These are phyloP conservation scores for Cyclospora cayetanensis DNA, from an alignment of 169 alveolate genomes.

Conservation along the genomic window DNA sequence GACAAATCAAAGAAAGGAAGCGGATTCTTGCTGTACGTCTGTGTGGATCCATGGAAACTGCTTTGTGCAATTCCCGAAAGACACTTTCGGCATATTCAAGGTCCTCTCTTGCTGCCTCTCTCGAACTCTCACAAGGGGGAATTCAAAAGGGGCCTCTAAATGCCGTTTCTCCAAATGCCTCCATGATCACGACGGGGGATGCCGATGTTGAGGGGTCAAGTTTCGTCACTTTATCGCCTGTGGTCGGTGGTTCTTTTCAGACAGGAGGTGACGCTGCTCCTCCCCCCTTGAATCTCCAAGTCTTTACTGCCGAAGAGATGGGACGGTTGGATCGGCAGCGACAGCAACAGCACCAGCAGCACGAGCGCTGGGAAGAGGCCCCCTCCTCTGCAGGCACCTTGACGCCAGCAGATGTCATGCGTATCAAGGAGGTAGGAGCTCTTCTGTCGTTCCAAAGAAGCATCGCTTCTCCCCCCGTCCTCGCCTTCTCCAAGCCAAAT, in stretches of 20 bases:
- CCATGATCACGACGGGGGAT: not conserved
- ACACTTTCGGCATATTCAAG: not conserved
- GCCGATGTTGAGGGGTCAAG: not conserved
- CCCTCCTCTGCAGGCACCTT: not conserved
- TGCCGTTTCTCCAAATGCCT: not conserved
- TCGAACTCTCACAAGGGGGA: not conserved
- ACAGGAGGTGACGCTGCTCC: not conserved
- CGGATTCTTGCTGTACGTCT: not conserved
- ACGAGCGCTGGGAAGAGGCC: not conserved
- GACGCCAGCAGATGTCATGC: not conserved
- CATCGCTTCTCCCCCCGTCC: not conserved
- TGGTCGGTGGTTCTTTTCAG: not conserved
- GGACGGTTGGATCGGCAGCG: not conserved
- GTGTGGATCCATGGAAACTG: not conserved
- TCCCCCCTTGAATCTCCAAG: not conserved
- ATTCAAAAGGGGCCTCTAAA: not conserved
- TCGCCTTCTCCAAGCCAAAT: not conserved
- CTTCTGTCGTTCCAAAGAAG: not conserved
- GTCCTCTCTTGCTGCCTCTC: not conserved
- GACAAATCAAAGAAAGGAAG: not conserved
- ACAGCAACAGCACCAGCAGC: not conserved
- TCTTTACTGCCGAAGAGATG: not conserved
- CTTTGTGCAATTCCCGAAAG: not conserved
- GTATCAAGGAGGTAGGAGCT: constrained; percentile 4
- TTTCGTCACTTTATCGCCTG: not conserved